Percentiles rank a stretch among this genome's conserved stretches.
phyloP scores from a whole-genome alignment of 495 filamentous ascomycete genomes.

The Evernia prunastri region DNA sequence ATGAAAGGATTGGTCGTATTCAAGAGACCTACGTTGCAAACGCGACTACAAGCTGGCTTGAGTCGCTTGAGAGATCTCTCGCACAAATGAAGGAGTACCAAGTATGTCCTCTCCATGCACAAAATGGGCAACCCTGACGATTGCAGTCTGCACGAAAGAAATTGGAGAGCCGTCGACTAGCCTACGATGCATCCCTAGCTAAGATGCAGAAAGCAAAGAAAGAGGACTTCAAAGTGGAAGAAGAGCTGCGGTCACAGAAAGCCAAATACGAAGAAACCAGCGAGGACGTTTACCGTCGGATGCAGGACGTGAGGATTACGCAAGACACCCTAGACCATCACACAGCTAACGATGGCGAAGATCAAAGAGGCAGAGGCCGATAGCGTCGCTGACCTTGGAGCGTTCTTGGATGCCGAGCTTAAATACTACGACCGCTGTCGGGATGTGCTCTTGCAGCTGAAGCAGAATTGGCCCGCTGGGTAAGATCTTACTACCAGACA shows the following conservation, averaged over 20 bases:
- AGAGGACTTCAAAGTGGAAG: slow-evolving; percentile 88
- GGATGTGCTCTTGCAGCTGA: slow-evolving; percentile 62
- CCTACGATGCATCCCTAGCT: slow-evolving; percentile 81
- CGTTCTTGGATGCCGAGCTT: slow-evolving; percentile 85
- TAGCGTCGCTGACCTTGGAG: slow-evolving; percentile 68
- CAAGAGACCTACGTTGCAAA: slow-evolving; percentile 81
- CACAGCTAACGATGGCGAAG: slow-evolving; percentile 6
- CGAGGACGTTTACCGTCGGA: slow-evolving; percentile 86
- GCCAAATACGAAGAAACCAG: slow-evolving; percentile 95
- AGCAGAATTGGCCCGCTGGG: slow-evolving; percentile 61
- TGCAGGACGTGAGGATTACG: slow-evolving; percentile 60
- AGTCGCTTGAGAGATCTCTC: slow-evolving; percentile 80
- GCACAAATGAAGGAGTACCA: slow-evolving; percentile 98
- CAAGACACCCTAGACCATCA: not conserved
- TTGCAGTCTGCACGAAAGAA: slow-evolving; percentile 79
- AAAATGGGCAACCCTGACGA: slow-evolving; percentile 10
- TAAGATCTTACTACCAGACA: slow-evolving; percentile 30
- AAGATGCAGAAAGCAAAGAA: slow-evolving; percentile 94
- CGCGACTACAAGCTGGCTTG: slow-evolving; percentile 83
- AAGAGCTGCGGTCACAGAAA: slow-evolving; percentile 85
- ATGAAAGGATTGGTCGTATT: slow-evolving; percentile 79
- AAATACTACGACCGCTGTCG: slow-evolving; percentile 86
- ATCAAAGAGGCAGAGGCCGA: slow-evolving; percentile 89
- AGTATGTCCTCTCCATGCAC: slow-evolving; percentile 39
- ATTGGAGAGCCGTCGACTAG: slow-evolving; percentile 82